Percentiles rank a stretch among this genome's conserved stretches.
phyloP scores from a whole-genome alignment of 306 rosid genomes.

The Alnus glutinosa region DNA sequence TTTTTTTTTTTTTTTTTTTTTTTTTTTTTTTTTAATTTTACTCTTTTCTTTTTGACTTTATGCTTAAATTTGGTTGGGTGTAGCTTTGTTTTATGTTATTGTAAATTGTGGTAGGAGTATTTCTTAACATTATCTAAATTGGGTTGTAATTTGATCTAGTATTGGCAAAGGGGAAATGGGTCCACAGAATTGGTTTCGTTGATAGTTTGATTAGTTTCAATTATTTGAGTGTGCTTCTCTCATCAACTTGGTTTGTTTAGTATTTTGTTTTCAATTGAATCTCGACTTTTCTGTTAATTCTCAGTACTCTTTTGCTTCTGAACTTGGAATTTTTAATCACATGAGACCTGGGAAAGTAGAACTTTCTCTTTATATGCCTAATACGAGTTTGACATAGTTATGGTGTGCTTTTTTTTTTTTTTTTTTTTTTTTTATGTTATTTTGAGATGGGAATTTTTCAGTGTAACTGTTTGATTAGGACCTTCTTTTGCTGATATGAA shows the following conservation, averaged over 20 bases:
- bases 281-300: not conserved
- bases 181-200: not conserved
- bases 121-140: not conserved
- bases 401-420: not conserved
- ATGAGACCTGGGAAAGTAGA: not conserved
- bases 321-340: not conserved
- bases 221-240: not conserved
- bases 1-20: not conserved
- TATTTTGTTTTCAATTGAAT: not conserved
- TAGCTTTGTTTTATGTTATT: not conserved
- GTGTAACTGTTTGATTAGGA: not conserved
- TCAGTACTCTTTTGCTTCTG: not conserved
- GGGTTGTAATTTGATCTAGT: not conserved
- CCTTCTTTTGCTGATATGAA: not conserved
- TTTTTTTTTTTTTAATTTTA: not conserved
- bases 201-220: not conserved
- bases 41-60: not conserved
- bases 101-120: not conserved
- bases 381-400: not conserved
- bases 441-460: not conserved
- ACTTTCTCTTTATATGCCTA: not conserved
- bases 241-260: not conserved
- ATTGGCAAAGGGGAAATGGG: not conserved
- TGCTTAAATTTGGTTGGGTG: not conserved
- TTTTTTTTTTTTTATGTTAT: not conserved